Evolutionary conservation across 1,139 yeast species (phyloP), one percentile per base, ranked within the genome.

Genomic region (Ashbya aceris): DNA sequence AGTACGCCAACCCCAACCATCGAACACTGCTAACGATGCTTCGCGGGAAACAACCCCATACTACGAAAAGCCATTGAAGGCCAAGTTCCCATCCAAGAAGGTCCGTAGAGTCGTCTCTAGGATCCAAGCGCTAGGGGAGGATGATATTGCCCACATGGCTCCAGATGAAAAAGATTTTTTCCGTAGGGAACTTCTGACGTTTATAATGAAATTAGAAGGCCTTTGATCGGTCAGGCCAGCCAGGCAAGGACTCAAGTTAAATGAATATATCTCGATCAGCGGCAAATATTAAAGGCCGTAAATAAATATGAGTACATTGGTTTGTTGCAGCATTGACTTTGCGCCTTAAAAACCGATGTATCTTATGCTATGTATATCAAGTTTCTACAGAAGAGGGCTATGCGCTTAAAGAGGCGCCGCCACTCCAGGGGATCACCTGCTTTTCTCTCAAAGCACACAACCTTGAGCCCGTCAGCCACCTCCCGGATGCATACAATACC

Each of bases 371-470:
- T 45, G 30, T 49, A 46, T 28, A 61, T 54, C 7, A 61, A 47
- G 39, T 76, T 79, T 51, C 78, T 69, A 49, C 81, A 75, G 13
- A 71, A 54, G 4, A 73, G 58, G 1, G 79, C 71, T 23, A 76
- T 66, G 38, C 68, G 65, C 52, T 76, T 76, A 60, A 79, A 79
- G 29, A 79, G 60, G 11, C 76, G 61, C 55, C 85, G 67, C 85
- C 85, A 79, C 55, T 79, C 84, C 34, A 79, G 55, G 0, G 84
- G 84, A 59, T 79, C 83, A 0, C 83, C 83, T 30, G 68, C 67
- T 4, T 69, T 63, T 50, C 75, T 74, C 34, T 68, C 60, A 52
- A 79, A 77, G 42, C 71, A 74, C 1, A 79, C 67, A 33, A 65
- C 67, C 44, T 71, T 66, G 39, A 71, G 59, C 20, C 20, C 35